These are phyloP conservation scores for Aspergillus caelatus DNA, from an alignment of 2,329 filamentous ascomycete genomes.

Conservation along the genomic window DNA sequence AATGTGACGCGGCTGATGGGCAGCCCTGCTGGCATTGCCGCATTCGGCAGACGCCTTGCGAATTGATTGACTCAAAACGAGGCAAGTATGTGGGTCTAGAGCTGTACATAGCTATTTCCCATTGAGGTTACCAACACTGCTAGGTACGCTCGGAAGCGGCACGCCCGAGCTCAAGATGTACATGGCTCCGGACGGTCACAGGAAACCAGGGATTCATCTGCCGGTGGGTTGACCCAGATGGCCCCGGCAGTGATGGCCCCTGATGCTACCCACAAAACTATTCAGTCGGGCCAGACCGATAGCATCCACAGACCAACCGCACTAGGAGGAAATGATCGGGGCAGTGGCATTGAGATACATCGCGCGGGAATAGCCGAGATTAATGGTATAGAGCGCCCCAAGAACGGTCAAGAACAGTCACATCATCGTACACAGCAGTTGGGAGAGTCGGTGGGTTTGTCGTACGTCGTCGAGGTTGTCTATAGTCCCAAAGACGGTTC, in stretches of 20 bases:
- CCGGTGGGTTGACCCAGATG: not conserved
- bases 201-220: not conserved
- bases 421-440: not conserved
- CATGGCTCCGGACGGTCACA: not conserved
- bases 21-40: not conserved
- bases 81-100: not conserved
- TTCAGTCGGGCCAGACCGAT: not conserved
- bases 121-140: not conserved
- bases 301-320: not conserved
- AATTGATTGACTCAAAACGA: not conserved
- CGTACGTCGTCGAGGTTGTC: conserved; percentile 1
- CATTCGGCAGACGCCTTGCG: not conserved
- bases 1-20: not conserved
- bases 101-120: not conserved
- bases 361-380: not conserved
- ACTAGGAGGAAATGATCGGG: not conserved
- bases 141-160: not conserved
- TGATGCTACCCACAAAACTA: too few relatives aligned
- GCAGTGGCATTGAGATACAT: not conserved
- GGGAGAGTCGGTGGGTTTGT: not conserved
- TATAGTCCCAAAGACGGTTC: conserved; percentile 18
- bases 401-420: not conserved
- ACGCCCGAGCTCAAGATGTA: not conserved
- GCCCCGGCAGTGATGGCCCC: not conserved
- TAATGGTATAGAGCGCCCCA: not conserved